Evolutionary conservation across 805 yeast genomes (phyloP).

Genomic region (Wickerhamiella musiphila): DNA sequence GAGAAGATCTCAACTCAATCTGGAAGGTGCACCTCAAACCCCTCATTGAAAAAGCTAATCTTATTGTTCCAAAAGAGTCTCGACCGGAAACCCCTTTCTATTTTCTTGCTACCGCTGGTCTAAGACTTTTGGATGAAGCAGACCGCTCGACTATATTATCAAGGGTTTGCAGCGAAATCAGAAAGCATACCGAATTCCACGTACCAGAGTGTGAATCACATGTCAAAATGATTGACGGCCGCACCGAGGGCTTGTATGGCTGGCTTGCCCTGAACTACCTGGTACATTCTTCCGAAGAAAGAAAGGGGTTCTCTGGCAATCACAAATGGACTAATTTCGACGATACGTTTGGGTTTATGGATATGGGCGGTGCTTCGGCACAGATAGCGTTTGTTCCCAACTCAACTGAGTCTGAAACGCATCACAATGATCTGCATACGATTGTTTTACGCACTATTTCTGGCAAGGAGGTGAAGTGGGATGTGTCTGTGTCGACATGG

Average conservation of each 20-base stretch:
- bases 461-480: slow-evolving; percentile 62
- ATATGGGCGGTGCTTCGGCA: slow-evolving; percentile 98
- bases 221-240: slow-evolving; percentile 81
- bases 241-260: slow-evolving; percentile 86
- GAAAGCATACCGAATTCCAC: slow-evolving; percentile 36
- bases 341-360: slow-evolving; percentile 73
- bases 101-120: slow-evolving; percentile 93
- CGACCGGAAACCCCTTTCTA: slow-evolving; percentile 64
- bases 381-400: slow-evolving; percentile 87
- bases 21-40: slow-evolving; percentile 57
- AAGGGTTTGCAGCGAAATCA: slow-evolving; percentile 42
- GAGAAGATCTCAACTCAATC: slow-evolving; percentile 32
- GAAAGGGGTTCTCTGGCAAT: too few relatives aligned
- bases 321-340: slow-evolving; percentile 13
- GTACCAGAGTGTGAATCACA: slow-evolving; percentile 46
- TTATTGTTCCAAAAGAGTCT: slow-evolving; percentile 45
- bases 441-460: slow-evolving; percentile 49
- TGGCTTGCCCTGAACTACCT: slow-evolving; percentile 87
- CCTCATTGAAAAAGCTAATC: slow-evolving; percentile 50
- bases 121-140: slow-evolving; percentile 53
- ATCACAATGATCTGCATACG: slow-evolving; percentile 53
- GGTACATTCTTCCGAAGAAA: slow-evolving; percentile 34
- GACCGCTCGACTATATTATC: slow-evolving; percentile 37
- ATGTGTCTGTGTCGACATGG: slow-evolving; percentile 90
- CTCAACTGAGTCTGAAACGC: slow-evolving; percentile 39